A percentile compares a stretch with the other conserved stretches of the same genome.
phyloP scores from a whole-genome alignment of 108 stramenopile genomes.

The Schizochytrium sp. region DNA sequence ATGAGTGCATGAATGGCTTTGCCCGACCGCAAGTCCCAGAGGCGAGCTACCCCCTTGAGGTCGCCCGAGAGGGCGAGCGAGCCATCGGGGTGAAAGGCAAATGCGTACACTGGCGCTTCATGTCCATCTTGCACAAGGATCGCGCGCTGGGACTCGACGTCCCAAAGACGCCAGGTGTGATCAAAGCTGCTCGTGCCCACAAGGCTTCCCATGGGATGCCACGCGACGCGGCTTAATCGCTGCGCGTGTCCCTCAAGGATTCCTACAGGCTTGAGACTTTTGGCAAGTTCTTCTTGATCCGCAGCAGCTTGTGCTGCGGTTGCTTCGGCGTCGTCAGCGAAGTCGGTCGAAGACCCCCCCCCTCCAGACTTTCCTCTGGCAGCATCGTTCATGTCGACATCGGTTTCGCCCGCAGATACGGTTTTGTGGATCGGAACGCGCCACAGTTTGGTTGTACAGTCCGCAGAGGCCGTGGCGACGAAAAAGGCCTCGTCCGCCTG shows the following conservation, averaged over 20 bases:
- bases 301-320: too few species aligned
- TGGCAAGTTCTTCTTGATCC: neutral
- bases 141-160: constrained; percentile 74
- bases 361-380: too few species aligned
- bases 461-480: constrained; percentile 31
- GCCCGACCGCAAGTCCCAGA: constrained; percentile 94
- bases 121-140: constrained; percentile 91
- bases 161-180: constrained; percentile 97
- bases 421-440: neutral
- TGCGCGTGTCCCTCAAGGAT: constrained; percentile 70
- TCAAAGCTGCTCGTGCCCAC: constrained; percentile 89
- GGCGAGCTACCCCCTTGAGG: constrained; percentile 73
- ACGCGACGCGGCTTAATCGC: constrained; percentile 77
- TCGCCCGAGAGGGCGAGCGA: constrained; percentile 83
- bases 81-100: constrained; percentile 90
- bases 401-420: too few species aligned
- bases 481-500: constrained; percentile 24
- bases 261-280: neutral
- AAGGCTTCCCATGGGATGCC: constrained; percentile 75
- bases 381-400: too few species aligned
- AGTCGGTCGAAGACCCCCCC: too few species aligned
- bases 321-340: too few species aligned
- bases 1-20: constrained; percentile 49
- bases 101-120: constrained; percentile 72
- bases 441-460: constrained; percentile 13